phyloP scores from a whole-genome alignment of 1,284 basidiomycete genomes.

The Boletus semigastroideus region DNA sequence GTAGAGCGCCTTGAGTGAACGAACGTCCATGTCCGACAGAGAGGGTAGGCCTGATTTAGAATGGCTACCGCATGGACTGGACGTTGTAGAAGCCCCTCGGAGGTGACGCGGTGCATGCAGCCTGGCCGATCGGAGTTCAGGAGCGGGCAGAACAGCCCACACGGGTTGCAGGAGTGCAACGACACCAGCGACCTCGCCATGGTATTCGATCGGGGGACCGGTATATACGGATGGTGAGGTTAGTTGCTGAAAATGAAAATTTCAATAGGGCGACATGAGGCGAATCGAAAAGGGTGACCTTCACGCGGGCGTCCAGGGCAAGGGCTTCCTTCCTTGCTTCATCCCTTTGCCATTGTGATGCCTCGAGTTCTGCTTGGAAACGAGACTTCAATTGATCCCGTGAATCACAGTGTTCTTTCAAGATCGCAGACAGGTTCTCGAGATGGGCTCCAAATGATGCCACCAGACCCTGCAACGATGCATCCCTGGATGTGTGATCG shows the following conservation, averaged over 20 bases:
- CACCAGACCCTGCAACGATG: conserved; percentile 51
- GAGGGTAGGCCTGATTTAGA: conserved; percentile 41
- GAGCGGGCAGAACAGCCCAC: conserved; percentile 81
- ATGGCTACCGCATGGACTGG: conserved; percentile 32
- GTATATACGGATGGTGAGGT: conserved; percentile 22
- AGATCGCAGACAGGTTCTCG: conserved; percentile 47
- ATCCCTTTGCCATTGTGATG: conserved; percentile 54
- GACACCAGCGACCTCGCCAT: conserved; percentile 57
- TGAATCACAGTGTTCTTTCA: conserved; percentile 49
- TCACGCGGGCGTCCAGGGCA: conserved; percentile 43
- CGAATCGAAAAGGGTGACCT: conserved; percentile 35
- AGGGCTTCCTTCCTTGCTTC: conserved; percentile 47
- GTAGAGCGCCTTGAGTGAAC: conserved; percentile 73
- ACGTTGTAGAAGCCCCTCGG: conserved; percentile 41
- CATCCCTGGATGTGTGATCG: conserved; percentile 48
- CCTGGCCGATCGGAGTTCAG: conserved; percentile 70
- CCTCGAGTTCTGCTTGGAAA: conserved; percentile 57
- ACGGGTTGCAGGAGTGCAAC: conserved; percentile 65
- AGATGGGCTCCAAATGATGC: conserved; percentile 55
- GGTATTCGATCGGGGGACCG: conserved; percentile 41
- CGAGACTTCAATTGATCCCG: conserved; percentile 52
- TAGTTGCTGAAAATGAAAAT: conserved; percentile 19
- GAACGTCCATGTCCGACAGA: conserved; percentile 77
- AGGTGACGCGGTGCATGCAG: conserved; percentile 51
- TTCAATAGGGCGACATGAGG: conserved; percentile 5